These are phyloP conservation scores for Cyclocybe cylindracea DNA, from an alignment of 768 basidiomycete species.

Conservation along the genomic window DNA sequence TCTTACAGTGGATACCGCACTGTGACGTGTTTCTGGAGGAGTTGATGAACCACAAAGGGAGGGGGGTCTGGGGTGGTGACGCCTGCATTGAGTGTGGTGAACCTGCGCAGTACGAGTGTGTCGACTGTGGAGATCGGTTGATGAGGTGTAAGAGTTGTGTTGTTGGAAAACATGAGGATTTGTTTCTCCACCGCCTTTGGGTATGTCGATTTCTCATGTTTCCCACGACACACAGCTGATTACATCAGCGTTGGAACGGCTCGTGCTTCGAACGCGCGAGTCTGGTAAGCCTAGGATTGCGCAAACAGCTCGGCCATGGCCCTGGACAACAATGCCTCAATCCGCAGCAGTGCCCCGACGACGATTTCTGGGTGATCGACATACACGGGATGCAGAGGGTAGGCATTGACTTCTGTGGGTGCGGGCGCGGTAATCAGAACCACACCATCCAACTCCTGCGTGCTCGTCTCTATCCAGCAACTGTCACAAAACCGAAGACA, in stretches of 20 bases:
- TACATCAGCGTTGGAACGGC: conserved; percentile 17
- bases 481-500: conserved; percentile 20
- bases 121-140: conserved; percentile 1
- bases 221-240: not conserved
- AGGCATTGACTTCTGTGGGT: conserved; percentile 31
- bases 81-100: not conserved
- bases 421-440: conserved; percentile 8
- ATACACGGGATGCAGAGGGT: conserved; percentile 28
- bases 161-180: not conserved
- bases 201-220: not conserved
- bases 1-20: not conserved
- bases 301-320: conserved; percentile 18
- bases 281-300: conserved; percentile 22
- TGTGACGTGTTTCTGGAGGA: not conserved
- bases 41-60: not conserved
- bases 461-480: conserved; percentile 22
- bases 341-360: conserved; percentile 4
- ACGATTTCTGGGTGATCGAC: conserved; percentile 28
- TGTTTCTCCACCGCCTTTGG: conserved; percentile 1
- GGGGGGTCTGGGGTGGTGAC: not conserved
- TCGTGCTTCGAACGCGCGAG: conserved; percentile 11
- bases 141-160: conserved; percentile 5
- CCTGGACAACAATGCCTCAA: conserved; percentile 13
- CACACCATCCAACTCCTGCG: conserved; percentile 30
- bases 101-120: conserved; percentile 1